Evolutionary conservation across 2,329 filamentous ascomycete genomes (phyloP).

Genomic region (Alternaria brassicae): DNA sequence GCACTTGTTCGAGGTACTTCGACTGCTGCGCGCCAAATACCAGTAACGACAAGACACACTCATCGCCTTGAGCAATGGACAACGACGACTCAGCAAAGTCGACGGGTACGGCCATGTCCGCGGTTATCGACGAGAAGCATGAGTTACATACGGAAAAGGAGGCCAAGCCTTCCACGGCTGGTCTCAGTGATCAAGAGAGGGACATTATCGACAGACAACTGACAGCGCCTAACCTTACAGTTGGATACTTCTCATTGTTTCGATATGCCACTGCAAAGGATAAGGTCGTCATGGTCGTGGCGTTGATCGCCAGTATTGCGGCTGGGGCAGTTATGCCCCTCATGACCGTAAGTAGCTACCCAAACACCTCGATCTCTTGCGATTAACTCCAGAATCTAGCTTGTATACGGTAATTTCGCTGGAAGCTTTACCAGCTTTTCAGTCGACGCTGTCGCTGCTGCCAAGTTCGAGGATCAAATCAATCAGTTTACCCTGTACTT

Average conservation of each 20-base stretch:
- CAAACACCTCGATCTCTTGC: neutral
- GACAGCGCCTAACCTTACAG: constrained; percentile 52
- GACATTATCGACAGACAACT: constrained; percentile 50
- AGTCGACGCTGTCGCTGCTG: constrained; percentile 34
- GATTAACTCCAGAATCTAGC: constrained; percentile 16
- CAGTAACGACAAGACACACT: constrained; percentile 18
- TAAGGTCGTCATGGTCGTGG: constrained; percentile 56
- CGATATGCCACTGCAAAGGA: constrained; percentile 55
- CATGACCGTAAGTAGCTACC: constrained; percentile 64
- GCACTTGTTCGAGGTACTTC: constrained; percentile 3
- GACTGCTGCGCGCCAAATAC: constrained; percentile 1
- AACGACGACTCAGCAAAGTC: constrained; percentile 20
- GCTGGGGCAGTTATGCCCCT: constrained; percentile 75
- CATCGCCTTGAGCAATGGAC: constrained; percentile 20
- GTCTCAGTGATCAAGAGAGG: constrained; percentile 44
- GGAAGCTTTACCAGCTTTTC: constrained; percentile 48
- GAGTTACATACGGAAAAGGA: constrained; percentile 27
- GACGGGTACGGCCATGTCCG: constrained; percentile 25
- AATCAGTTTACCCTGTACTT: constrained; percentile 48
- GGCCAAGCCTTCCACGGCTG: constrained; percentile 30
- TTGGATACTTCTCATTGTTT: constrained; percentile 56
- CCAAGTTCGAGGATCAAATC: constrained; percentile 40
- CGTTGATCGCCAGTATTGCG: constrained; percentile 70
- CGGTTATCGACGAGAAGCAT: constrained; percentile 35
- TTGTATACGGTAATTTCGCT: constrained; percentile 51